Percentiles rank a stretch among this genome's conserved stretches.
These are phyloP conservation scores for Nicotiana paniculata DNA, from an alignment of 257 asterid genomes.

Conservation along the genomic window DNA sequence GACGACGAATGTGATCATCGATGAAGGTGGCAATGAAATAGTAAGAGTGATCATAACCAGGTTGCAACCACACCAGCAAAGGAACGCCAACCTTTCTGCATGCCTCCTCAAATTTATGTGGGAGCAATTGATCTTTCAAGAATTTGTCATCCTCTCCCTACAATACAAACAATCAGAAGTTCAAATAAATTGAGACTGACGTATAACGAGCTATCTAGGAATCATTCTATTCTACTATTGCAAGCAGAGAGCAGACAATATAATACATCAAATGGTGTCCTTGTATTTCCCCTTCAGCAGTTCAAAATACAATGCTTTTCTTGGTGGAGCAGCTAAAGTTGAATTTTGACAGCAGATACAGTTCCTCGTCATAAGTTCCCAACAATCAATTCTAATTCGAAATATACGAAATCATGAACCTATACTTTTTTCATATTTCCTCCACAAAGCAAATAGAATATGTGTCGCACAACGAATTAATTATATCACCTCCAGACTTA, in stretches of 20 bases:
- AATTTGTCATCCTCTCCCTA: conserved; percentile 87
- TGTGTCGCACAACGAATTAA: background rate
- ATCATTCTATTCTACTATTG: background rate
- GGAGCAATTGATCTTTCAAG: conserved; percentile 59
- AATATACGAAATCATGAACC: background rate
- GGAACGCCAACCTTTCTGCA: conserved; percentile 59
- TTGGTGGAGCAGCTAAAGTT: background rate
- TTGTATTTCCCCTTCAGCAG: background rate
- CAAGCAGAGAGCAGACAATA: background rate
- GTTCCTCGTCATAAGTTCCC: background rate
- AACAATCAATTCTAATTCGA: background rate
- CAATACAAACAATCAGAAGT: background rate
- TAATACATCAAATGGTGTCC: background rate
- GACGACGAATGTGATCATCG: conserved; percentile 87
- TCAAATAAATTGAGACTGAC: background rate
- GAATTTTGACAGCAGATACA: background rate
- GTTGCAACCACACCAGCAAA: conserved; percentile 59
- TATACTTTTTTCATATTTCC: background rate
- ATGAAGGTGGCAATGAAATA: conserved; percentile 71
- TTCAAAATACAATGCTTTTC: background rate
- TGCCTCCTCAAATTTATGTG: conserved; percentile 74
- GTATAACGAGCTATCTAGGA: background rate
- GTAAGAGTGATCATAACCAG: conserved; percentile 95
- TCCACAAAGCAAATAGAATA: background rate
- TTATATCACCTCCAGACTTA: background rate